These are phyloP conservation scores for Diutina pseudorugosa DNA, from an alignment of 1,139 yeast species.

Conservation along the genomic window DNA sequence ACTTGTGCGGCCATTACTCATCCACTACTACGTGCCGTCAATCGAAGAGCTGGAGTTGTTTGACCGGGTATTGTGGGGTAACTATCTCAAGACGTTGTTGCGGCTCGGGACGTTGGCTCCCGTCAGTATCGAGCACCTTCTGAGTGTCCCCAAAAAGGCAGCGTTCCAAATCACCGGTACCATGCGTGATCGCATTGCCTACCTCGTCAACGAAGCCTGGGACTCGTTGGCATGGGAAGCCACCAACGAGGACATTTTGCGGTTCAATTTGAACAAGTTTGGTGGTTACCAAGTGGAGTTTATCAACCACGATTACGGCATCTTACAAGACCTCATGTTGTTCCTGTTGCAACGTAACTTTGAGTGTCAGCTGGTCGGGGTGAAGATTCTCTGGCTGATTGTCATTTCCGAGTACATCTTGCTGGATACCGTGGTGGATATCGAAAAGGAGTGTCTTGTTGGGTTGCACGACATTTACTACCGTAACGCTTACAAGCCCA, in stretches of 20 bases:
- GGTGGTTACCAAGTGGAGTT: constrained; percentile 70
- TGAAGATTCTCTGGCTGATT: constrained; percentile 59
- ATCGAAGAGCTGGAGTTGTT: constrained; percentile 34
- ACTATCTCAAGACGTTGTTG: constrained; percentile 46
- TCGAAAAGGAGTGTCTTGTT: constrained; percentile 50
- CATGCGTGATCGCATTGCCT: constrained; percentile 49
- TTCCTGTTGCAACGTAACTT: constrained; percentile 60
- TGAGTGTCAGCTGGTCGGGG: constrained; percentile 53
- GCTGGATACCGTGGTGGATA: constrained; percentile 45
- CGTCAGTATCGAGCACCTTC: constrained; percentile 48
- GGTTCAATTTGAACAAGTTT: constrained; percentile 51
- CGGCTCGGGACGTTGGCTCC: constrained; percentile 43
- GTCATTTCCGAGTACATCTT: constrained; percentile 55
- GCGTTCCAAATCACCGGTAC: constrained; percentile 53
- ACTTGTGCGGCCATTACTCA: constrained; percentile 42
- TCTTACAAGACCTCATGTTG: constrained; percentile 54
- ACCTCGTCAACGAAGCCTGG: constrained; percentile 54
- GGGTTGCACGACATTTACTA: constrained; percentile 59
- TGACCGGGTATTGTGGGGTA: constrained; percentile 53
- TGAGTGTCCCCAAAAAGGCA: constrained; percentile 65
- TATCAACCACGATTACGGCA: constrained; percentile 44
- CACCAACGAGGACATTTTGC: constrained; percentile 39
- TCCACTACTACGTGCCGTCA: constrained; percentile 43
- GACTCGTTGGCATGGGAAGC: constrained; percentile 63
- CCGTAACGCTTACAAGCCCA: constrained; percentile 45